phyloP scores from a whole-genome alignment of 805 yeast genomes.

The Saccharomyces eubayanus region DNA sequence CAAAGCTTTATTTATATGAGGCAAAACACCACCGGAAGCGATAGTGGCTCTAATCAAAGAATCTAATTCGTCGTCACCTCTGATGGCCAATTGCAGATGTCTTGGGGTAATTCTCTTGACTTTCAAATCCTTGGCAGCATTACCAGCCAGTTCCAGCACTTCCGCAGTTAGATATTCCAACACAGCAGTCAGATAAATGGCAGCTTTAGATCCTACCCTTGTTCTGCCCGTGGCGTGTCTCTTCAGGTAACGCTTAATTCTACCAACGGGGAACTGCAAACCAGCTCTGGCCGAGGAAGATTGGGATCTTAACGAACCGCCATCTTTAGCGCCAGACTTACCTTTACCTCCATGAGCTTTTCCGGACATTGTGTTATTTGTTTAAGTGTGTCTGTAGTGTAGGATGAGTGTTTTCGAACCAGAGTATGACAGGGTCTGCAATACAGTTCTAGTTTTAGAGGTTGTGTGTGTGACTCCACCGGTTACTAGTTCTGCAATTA shows the following conservation, averaged over 20 bases:
- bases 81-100: slow-evolving; percentile 90
- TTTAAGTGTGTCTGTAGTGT: background rate
- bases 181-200: slow-evolving; percentile 92
- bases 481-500: background rate
- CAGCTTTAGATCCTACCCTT: slow-evolving; percentile 90
- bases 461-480: background rate
- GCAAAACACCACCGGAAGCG: slow-evolving; percentile 97
- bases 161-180: slow-evolving; percentile 94
- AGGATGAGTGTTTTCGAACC: background rate
- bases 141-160: slow-evolving; percentile 95
- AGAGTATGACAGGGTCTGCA: background rate
- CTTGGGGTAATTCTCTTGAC: slow-evolving; percentile 97
- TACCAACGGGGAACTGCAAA: slow-evolving; percentile 94
- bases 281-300: slow-evolving; percentile 95
- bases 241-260: slow-evolving; percentile 94
- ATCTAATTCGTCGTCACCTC: slow-evolving; percentile 97
- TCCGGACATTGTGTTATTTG: slow-evolving; percentile 63
- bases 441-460: background rate
- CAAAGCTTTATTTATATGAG: slow-evolving; percentile 80
- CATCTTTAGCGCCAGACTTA: slow-evolving; percentile 76
- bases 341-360: slow-evolving; percentile 97
- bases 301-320: slow-evolving; percentile 48
- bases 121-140: slow-evolving; percentile 92
- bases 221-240: slow-evolving; percentile 77
- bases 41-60: slow-evolving; percentile 89